Conservation (phyloP, 257 asterid species). For the Verbascum thapsus region DNA sequence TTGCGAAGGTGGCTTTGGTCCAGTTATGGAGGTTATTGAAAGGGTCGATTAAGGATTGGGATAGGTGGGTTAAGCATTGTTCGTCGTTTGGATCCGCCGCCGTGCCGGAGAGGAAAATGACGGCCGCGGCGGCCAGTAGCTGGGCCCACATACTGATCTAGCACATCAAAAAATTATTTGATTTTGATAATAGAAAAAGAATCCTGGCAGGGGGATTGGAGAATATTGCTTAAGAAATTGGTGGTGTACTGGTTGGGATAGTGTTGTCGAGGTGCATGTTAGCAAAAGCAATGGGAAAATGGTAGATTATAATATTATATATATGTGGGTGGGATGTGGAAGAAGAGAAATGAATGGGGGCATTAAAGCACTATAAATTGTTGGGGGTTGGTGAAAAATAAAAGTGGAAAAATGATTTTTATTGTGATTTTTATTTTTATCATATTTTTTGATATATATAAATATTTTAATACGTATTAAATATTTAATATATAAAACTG, state of each 20-base stretch:
- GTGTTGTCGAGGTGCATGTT: conserved; percentile 33
- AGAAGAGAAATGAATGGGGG: conserved; percentile 16
- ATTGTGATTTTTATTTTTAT: no score
- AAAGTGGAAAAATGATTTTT: conserved; percentile 18
- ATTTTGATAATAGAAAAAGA: no score
- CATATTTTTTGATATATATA: no score
- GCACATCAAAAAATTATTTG: conserved; percentile 26
- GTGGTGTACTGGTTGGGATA: neutral
- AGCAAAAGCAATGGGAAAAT: conserved; percentile 28
- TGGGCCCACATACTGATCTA: conserved; percentile 45
- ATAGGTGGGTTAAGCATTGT: conserved; percentile 63
- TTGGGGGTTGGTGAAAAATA: conserved; percentile 36
- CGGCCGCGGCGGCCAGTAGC: conserved; percentile 30
- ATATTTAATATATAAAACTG: no score
- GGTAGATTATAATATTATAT: conserved; percentile 7
- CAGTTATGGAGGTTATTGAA: conserved; percentile 66
- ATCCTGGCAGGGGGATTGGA: conserved; percentile 20
- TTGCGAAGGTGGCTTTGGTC: conserved; percentile 62
- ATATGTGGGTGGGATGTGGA: neutral
- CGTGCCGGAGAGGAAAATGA: conserved; percentile 38
- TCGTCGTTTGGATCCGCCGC: conserved; percentile 89
- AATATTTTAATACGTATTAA: no score
- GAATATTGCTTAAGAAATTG: conserved; percentile 28
- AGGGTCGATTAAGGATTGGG: conserved; percentile 71
- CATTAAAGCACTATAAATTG: conserved; percentile 22